Base-by-base conservation (phyloP, 768 basidiomycete genomes). In the Paxillus involutus region DNA sequence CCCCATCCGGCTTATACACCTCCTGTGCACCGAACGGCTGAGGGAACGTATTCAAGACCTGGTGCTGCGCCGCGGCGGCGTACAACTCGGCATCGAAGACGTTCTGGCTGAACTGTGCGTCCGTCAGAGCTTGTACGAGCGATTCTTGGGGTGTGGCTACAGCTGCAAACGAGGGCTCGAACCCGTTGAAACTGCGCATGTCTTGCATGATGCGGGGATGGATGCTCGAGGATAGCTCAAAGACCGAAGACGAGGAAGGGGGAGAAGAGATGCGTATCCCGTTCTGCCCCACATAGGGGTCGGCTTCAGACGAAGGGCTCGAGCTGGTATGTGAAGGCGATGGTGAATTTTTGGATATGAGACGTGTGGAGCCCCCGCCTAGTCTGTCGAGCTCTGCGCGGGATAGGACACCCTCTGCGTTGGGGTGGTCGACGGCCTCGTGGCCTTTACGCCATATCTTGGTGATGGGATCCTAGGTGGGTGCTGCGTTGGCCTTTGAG, bases 381-480 rank as follows among this genome's bases (percentile, higher is more conserved):
- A 84, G 66, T 26, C 81, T 75, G 58, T 84, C 80, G 24, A 85
- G 77, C 49, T 85, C 83, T 2, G 71, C 71, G 29, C 73, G 63
- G 4, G 74, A 71, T 48, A 79, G 56, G 56, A 54, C 63, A 60
- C 30, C 42, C 8, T 63, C 62, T 19, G 63, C 63, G 48, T 49
- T 64, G 41, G 57, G 66, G 52, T 54, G 63, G 46, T 76, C 68
- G 13, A 74, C 58, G 4, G 67, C 71, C 37, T 77, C 77, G 55
- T 76, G 76, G 0, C 77, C 79, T 66, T 77, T 80, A 24, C 62
- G 67, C 56, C 72, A 72, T 11, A 82, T 63, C 10, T 64, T 75
- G 37, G 71, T 67, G 17, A 84, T 66, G 0, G 74, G 63, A 39
- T 72, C 73, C 80, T 80, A 40, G 17, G 14, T 21, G 5, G 17